Evolutionary conservation across 257 asterid species (phyloP).

Genomic region (Agastache rugosa): DNA sequence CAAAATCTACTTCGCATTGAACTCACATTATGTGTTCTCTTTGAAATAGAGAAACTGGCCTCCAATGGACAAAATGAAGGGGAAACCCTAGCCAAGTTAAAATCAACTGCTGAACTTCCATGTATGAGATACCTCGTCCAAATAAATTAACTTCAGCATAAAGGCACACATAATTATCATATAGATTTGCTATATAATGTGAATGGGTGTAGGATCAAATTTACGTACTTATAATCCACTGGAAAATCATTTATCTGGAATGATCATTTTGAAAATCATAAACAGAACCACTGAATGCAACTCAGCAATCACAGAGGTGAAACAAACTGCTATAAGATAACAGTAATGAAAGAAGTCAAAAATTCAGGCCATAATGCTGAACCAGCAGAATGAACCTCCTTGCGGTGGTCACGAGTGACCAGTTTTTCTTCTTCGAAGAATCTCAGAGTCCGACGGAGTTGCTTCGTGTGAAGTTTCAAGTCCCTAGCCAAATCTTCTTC

Average conservation of each 20-base stretch:
- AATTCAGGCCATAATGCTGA: conserved; percentile 38
- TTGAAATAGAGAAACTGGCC: conserved; percentile 17
- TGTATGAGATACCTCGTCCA: conserved; percentile 16
- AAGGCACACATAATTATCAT: not conserved
- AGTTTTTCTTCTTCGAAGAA: conserved; percentile 96
- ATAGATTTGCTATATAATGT: not conserved
- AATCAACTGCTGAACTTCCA: conserved; percentile 14
- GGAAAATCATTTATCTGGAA: conserved; percentile 19
- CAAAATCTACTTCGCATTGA: not conserved
- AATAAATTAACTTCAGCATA: conserved; percentile 19
- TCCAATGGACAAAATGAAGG: conserved; percentile 4
- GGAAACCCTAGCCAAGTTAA: not conserved
- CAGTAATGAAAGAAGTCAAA: conserved; percentile 29
- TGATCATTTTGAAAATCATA: conserved; percentile 14
- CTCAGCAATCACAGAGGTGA: conserved; percentile 30
- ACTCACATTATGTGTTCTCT: conserved; percentile 23
- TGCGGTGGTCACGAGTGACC: conserved; percentile 91
- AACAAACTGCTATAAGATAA: conserved; percentile 32
- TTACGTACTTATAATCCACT: conserved; percentile 13
- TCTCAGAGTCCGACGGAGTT: conserved; percentile 88
- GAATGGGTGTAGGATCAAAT: conserved; percentile 4
- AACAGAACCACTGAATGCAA: conserved; percentile 10
- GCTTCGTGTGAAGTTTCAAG: conserved; percentile 95
- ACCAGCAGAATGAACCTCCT: conserved; percentile 74
- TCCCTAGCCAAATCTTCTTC: conserved; percentile 99